phyloP scores from a whole-genome alignment of 345 rosid genomes.

The Gynandropsis gynandra region DNA sequence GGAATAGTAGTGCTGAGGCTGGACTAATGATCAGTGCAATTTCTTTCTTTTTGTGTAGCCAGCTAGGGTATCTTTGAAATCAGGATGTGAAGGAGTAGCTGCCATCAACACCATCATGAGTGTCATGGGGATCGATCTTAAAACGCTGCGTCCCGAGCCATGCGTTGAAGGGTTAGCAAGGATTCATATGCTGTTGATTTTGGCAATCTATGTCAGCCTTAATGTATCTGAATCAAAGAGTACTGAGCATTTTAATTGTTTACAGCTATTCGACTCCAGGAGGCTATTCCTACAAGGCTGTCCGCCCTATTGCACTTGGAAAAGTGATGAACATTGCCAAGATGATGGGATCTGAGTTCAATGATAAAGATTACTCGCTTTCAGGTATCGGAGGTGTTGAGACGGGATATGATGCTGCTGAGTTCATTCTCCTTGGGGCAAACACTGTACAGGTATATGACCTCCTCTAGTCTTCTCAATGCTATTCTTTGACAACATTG shows the following conservation, averaged over 20 bases:
- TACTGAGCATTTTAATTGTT: constrained; percentile 17
- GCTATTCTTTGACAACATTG: background rate
- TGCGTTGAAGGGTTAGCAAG: constrained; percentile 87
- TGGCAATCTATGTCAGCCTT: background rate
- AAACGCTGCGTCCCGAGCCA: constrained; percentile 84
- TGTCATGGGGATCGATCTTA: constrained; percentile 87
- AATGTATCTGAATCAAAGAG: constrained; percentile 2
- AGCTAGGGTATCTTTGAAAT: constrained; percentile 68
- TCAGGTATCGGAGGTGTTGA: constrained; percentile 97
- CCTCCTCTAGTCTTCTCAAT: background rate
- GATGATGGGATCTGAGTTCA: constrained; percentile 78
- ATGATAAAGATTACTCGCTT: constrained; percentile 49
- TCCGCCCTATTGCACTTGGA: constrained; percentile 87
- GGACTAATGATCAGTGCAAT: constrained; percentile 2
- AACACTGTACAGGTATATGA: constrained; percentile 76
- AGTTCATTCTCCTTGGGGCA: constrained; percentile 90
- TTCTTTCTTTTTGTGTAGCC: constrained; percentile 43
- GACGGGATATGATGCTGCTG: constrained; percentile 90
- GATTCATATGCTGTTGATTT: constrained; percentile 18
- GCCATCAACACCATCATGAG: constrained; percentile 97
- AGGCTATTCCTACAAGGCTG: constrained; percentile 91
- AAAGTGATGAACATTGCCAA: constrained; percentile 89
- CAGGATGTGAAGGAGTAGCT: constrained; percentile 83
- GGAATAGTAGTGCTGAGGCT: background rate
- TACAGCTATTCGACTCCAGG: constrained; percentile 94